A percentile compares a stretch with the other conserved stretches of the same genome.
These are phyloP conservation scores for Tulasnella sp. DNA, from an alignment of 768 basidiomycete species.

Conservation along the genomic window DNA sequence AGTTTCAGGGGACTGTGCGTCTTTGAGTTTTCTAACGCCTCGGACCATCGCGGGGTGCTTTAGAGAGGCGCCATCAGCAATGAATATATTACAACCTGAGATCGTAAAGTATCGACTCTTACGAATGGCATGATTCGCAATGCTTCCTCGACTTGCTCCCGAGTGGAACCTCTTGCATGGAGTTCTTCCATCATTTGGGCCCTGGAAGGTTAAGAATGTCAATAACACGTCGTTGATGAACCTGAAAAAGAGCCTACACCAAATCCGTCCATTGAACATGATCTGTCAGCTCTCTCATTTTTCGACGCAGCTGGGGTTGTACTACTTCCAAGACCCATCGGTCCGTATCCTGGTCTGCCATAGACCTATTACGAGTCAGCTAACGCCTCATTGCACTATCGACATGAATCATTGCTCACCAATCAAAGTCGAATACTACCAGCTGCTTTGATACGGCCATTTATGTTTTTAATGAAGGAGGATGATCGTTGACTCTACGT, in stretches of 20 bases:
- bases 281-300: slow-evolving; percentile 51
- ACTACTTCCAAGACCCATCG: slow-evolving; percentile 85
- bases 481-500: not conserved
- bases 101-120: slow-evolving; percentile 29
- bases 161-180: slow-evolving; percentile 52
- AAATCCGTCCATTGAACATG: slow-evolving; percentile 82
- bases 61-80: no score
- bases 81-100: no score
- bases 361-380: slow-evolving; percentile 42
- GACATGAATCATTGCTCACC: slow-evolving; percentile 34
- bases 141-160: slow-evolving; percentile 62
- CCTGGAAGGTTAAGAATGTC: slow-evolving; percentile 26
- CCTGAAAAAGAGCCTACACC: slow-evolving; percentile 53
- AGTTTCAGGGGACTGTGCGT: slow-evolving; percentile 43
- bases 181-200: slow-evolving; percentile 61
- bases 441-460: slow-evolving; percentile 40
- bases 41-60: slow-evolving; percentile 97
- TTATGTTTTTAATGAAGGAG: not conserved
- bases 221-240: slow-evolving; percentile 88
- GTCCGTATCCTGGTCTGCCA: slow-evolving; percentile 93
- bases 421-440: slow-evolving; percentile 94
- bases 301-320: slow-evolving; percentile 67
- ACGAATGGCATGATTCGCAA: slow-evolving; percentile 81
- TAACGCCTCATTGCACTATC: not conserved
- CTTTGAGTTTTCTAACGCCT: slow-evolving; percentile 66